Conservation (phyloP, 352 stramenopile species). For the Globisporangium acanthophoron region DNA sequence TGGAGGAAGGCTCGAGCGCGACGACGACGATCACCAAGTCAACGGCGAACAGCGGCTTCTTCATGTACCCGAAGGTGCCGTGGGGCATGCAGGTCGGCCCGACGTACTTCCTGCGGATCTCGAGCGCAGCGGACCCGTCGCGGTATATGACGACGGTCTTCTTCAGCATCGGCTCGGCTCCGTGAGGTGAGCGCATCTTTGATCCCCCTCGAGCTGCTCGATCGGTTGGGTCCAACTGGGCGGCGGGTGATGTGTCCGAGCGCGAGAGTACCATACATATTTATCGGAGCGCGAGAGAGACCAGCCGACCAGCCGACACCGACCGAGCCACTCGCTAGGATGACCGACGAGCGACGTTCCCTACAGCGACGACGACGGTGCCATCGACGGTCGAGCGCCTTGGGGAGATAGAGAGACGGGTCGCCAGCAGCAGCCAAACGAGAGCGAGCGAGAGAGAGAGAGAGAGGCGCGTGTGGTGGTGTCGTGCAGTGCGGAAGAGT, state of each 20-base stretch:
- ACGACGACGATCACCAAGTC: constrained; percentile 57
- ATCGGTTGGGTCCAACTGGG: neutral
- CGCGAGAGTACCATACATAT: constrained; percentile 5
- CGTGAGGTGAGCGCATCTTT: constrained; percentile 3
- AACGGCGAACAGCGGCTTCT: constrained; percentile 65
- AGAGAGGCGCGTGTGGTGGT: neutral
- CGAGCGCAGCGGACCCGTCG: constrained; percentile 24
- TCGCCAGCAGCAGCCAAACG: neutral
- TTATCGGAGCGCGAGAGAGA: neutral
- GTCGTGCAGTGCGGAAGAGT: neutral
- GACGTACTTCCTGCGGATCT: constrained; percentile 77
- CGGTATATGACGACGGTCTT: constrained; percentile 60
- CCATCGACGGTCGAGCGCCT: neutral
- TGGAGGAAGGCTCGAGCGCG: constrained; percentile 54
- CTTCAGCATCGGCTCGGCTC: constrained; percentile 62
- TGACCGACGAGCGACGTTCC: neutral
- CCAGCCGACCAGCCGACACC: neutral
- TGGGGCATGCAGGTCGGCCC: constrained; percentile 76
- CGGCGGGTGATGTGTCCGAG: neutral
- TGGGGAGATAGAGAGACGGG: neutral
- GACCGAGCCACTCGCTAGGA: neutral
- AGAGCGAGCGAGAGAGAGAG: neutral
- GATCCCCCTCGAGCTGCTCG: neutral
- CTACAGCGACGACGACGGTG: neutral
- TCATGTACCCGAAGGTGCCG: constrained; percentile 69